Evolutionary conservation across 2,329 filamentous ascomycete species (phyloP).

Genomic region (Exserohilum turcica): DNA sequence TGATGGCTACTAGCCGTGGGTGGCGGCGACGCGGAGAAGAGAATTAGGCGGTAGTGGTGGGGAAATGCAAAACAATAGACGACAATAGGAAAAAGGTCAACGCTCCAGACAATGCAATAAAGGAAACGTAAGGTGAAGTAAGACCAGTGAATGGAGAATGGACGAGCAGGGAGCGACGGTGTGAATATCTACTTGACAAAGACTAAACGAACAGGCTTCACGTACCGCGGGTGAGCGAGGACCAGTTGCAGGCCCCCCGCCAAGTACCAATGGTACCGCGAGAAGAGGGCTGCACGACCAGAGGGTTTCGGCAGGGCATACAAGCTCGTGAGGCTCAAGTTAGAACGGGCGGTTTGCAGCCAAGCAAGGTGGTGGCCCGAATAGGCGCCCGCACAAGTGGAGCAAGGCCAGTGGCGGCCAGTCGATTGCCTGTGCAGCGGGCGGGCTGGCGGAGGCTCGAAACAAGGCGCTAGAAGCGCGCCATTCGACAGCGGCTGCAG

Average conservation of each 20-base stretch:
- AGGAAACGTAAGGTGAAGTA: conserved; percentile 33
- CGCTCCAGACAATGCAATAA: conserved; percentile 47
- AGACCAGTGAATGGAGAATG: conserved; percentile 22
- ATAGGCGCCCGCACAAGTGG: conserved; percentile 47
- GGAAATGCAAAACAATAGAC: conserved; percentile 18
- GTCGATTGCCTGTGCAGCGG: conserved; percentile 44
- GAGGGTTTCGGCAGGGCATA: conserved; percentile 50
- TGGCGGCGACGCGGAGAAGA: conserved; percentile 12
- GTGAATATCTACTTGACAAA: conserved; percentile 37
- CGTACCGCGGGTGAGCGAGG: conserved; percentile 50
- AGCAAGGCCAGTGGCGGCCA: conserved; percentile 45
- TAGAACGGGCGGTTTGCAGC: conserved; percentile 42
- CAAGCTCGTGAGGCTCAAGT: conserved; percentile 52
- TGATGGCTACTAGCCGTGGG: conserved; percentile 42
- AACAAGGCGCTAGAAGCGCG: conserved; percentile 41
- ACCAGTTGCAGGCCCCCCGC: conserved; percentile 43
- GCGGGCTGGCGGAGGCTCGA: conserved; percentile 42
- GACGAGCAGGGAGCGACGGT: conserved; percentile 17
- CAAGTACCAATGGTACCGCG: conserved; percentile 47
- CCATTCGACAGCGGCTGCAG: conserved; percentile 30
- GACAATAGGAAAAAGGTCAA: conserved; percentile 31
- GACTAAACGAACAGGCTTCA: conserved; percentile 36
- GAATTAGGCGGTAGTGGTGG: conserved; percentile 25
- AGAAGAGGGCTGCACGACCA: conserved; percentile 45
- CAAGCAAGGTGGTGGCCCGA: conserved; percentile 41